Conservation (phyloP, 768 basidiomycete genomes). For the Pisolithus orientalis region DNA sequence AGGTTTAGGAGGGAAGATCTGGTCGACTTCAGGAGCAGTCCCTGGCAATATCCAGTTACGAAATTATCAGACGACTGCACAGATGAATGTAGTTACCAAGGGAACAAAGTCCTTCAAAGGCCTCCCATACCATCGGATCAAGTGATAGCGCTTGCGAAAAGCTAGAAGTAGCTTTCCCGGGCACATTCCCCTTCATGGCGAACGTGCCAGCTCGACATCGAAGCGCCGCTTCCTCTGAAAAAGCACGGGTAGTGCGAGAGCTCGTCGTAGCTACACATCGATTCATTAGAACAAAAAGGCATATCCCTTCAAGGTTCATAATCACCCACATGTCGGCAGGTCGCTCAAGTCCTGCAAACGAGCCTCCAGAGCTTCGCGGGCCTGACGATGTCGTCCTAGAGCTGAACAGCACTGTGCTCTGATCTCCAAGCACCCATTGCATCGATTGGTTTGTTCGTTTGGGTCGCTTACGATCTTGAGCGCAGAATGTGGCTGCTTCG, state of each 20-base stretch:
- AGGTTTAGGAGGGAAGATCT: constrained; percentile 61
- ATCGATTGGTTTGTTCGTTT: constrained; percentile 41
- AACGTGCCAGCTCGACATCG: constrained; percentile 72
- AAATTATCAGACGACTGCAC: constrained; percentile 7
- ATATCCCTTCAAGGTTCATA: background rate
- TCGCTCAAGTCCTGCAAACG: constrained; percentile 48
- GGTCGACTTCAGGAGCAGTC: constrained; percentile 62
- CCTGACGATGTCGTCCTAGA: constrained; percentile 72
- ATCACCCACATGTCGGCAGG: constrained; percentile 51
- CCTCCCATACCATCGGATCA: constrained; percentile 88
- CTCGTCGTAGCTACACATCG: constrained; percentile 46
- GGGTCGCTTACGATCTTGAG: constrained; percentile 61
- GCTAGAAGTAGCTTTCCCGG: constrained; percentile 62
- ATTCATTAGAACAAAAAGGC: constrained; percentile 7
- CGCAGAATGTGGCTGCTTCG: constrained; percentile 71
- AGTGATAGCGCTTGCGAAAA: constrained; percentile 65
- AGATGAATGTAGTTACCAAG: constrained; percentile 46
- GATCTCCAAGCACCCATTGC: constrained; percentile 72
- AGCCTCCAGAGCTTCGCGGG: constrained; percentile 63
- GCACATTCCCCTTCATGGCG: constrained; percentile 74
- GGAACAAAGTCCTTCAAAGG: constrained; percentile 80
- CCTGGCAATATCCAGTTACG: constrained; percentile 37
- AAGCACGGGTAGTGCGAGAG: constrained; percentile 46
- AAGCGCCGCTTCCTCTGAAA: constrained; percentile 68
- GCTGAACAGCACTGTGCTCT: constrained; percentile 69